Conservation (phyloP, 1,284 basidiomycete genomes). For the Wallemia ichthyophaga region DNA sequence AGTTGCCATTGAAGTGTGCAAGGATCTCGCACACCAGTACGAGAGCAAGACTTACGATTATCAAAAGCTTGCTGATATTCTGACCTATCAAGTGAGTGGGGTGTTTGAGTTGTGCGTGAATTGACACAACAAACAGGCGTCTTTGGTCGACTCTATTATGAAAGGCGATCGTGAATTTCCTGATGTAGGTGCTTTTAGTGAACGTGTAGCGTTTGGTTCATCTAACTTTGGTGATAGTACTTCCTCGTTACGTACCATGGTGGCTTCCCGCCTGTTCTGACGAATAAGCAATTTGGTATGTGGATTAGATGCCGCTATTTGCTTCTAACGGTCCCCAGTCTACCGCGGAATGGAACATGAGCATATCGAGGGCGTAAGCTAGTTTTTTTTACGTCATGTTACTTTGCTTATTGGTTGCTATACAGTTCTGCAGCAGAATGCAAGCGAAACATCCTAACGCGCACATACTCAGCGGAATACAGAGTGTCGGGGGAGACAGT, state of each 20-base stretch:
- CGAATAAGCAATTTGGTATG: conserved; percentile 54
- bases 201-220: not conserved
- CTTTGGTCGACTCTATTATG: conserved; percentile 51
- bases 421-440: conserved; percentile 55
- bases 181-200: not conserved
- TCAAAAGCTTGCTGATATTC: conserved; percentile 9
- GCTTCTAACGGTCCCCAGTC: not conserved
- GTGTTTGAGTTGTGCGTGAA: not conserved
- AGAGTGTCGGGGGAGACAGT: no score
- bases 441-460: conserved; percentile 53
- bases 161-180: conserved; percentile 46
- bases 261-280: conserved; percentile 53
- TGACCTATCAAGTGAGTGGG: conserved; percentile 1
- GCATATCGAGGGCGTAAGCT: conserved; percentile 30
- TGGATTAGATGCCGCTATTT: not conserved
- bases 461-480: not conserved
- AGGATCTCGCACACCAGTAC: conserved; percentile 59
- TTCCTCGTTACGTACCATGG: conserved; percentile 80
- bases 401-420: conserved; percentile 3
- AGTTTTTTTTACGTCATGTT: not conserved
- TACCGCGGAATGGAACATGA: conserved; percentile 79
- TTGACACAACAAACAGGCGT: conserved; percentile 3
- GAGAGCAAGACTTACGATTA: conserved; percentile 66
- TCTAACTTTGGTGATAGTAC: conserved; percentile 30
- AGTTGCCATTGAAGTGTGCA: conserved; percentile 68